phyloP scores from a whole-genome alignment of 2,329 filamentous ascomycete species.

The Stagonosporopsis vannaccii region DNA sequence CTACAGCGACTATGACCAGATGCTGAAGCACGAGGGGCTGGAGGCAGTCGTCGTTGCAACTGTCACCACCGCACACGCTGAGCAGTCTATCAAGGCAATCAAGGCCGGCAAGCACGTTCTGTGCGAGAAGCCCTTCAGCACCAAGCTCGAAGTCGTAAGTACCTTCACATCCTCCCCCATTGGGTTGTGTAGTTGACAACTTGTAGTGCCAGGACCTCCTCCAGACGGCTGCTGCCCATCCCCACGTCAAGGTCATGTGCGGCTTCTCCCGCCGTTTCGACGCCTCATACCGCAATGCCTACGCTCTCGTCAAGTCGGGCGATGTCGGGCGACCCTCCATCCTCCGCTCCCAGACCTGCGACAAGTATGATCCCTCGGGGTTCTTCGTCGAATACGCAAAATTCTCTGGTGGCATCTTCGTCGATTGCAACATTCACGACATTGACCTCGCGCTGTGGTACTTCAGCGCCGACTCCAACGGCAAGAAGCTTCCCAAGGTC shows the following conservation, averaged over 20 bases:
- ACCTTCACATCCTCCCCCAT: neutral
- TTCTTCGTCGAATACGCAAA: slow-evolving; percentile 74
- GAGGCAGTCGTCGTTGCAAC: slow-evolving; percentile 64
- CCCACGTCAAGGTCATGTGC: slow-evolving; percentile 70
- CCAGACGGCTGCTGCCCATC: slow-evolving; percentile 62
- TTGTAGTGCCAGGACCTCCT: slow-evolving; percentile 66
- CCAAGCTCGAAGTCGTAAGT: slow-evolving; percentile 65
- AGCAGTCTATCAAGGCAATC: slow-evolving; percentile 65
- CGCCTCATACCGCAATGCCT: slow-evolving; percentile 68
- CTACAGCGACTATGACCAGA: slow-evolving; percentile 63
- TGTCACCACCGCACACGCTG: slow-evolving; percentile 64
- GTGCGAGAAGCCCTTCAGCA: slow-evolving; percentile 68
- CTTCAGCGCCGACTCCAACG: slow-evolving; percentile 50
- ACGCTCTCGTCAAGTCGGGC: slow-evolving; percentile 59
- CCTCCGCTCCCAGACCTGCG: slow-evolving; percentile 71
- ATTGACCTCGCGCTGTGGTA: slow-evolving; percentile 72
- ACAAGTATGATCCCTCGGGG: slow-evolving; percentile 68
- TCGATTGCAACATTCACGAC: slow-evolving; percentile 75
- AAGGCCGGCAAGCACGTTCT: slow-evolving; percentile 63
- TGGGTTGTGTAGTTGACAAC: neutral
- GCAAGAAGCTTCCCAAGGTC: slow-evolving; percentile 50
- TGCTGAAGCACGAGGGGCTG: slow-evolving; percentile 63
- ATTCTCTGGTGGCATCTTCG: slow-evolving; percentile 72
- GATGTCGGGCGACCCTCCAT: slow-evolving; percentile 67
- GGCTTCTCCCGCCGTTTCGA: slow-evolving; percentile 74